Base-by-base conservation (phyloP, 352 stramenopile genomes). In the Pythium diclinum region DNA sequence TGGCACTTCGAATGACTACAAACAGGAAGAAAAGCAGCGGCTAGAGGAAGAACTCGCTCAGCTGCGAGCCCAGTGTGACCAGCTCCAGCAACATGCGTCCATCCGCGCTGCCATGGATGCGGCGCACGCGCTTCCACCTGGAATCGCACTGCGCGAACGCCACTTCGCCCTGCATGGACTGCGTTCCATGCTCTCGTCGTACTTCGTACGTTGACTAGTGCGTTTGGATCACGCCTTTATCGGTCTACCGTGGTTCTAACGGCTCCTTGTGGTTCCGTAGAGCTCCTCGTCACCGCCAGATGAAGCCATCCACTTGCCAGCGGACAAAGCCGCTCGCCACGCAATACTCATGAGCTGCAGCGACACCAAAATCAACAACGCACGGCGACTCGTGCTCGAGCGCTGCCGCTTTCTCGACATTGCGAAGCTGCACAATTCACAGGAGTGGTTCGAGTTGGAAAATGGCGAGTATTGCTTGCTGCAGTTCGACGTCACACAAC, bases 401-500 rank as follows among this genome's bases (percentile, higher is more conserved):
- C 73, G 73, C 6, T 74, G 70, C 17, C 59, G 63, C 1, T 72
- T 69, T n/a, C 71, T 87, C 54, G 61, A 67, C 32, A 61, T 73
- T 44, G 53, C 77, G 6, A 68, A 61, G 23, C 54, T 77, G 36
- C 81, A 74, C 34, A 68, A 68, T 30, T 72, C 82, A 28, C 52
- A 70, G 7, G 76, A 83, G 64, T 68, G 72, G 14, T 79, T 78
- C 25, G 71, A 75, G 57, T 63, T 57, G 16, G 59, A 34, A n/a
- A 69, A 77, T 33, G 63, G 65, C 16, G 75, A 79, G 54, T 63
- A 72, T n/a, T 74, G 61, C 46, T 38, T 72, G 28, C 51, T 73
- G 21, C 63, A 72, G 34, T 84, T 83, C 42, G 78, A 87, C 60
- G 71, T 84, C 21, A 82, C 73, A 13, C 76, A 76, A n/a, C 61